Percentiles rank a stretch among this genome's conserved stretches.
phyloP scores from a whole-genome alignment of 805 yeast genomes.

The Suhomyces faveliae region DNA sequence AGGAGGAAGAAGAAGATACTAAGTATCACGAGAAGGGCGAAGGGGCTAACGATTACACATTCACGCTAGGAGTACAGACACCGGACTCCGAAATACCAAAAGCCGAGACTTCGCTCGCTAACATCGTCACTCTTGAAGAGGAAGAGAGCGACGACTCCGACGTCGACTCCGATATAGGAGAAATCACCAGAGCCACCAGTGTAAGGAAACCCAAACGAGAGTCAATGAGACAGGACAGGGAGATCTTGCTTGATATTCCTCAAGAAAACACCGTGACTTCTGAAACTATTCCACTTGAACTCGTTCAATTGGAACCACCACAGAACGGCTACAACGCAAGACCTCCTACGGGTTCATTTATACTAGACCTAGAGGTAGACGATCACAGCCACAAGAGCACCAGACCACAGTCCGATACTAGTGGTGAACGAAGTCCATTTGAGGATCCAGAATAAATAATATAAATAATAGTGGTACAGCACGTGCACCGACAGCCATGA shows the following conservation, averaged over 20 bases:
- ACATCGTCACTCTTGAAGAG: background rate
- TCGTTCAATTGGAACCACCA: slow-evolving; percentile 5
- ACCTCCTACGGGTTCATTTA: slow-evolving; percentile 23
- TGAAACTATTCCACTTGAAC: slow-evolving; percentile 8
- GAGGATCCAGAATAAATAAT: slow-evolving; percentile 18
- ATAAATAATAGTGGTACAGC: background rate
- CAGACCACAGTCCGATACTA: slow-evolving; percentile 12
- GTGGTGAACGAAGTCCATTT: slow-evolving; percentile 29
- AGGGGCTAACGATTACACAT: background rate
- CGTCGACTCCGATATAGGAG: slow-evolving; percentile 47
- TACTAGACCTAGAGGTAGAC: slow-evolving; percentile 34
- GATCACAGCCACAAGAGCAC: slow-evolving; percentile 1
- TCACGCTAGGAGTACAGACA: background rate
- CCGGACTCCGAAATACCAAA: background rate
- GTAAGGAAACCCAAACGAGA: slow-evolving; percentile 16
- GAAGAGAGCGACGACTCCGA: slow-evolving; percentile 25
- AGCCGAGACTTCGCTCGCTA: background rate
- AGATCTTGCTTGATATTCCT: slow-evolving; percentile 13
- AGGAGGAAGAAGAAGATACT: background rate
- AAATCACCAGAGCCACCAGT: slow-evolving; percentile 42
- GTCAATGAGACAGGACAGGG: slow-evolving; percentile 11
- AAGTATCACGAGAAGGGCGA: background rate
- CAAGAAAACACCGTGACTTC: slow-evolving; percentile 2
- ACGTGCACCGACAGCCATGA: background rate
- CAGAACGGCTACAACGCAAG: background rate